Conservation (phyloP, 208 protist species). For the Blastocrithidia nonstop region DNA sequence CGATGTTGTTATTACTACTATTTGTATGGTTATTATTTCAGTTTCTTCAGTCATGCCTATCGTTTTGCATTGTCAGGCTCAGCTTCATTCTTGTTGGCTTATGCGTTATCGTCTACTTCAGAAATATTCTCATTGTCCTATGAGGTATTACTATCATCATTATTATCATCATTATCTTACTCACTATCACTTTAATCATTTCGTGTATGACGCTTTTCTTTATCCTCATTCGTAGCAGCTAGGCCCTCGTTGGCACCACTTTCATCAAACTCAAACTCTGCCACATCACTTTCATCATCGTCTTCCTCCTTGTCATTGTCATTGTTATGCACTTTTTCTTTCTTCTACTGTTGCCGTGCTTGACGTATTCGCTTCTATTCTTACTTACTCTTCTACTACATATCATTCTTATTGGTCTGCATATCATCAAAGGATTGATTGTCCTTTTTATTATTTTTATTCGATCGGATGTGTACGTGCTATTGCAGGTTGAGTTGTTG, state of each 20-base stretch:
- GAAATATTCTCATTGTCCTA: constrained; percentile 7
- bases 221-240: constrained; percentile 13
- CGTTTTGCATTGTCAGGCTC: constrained; percentile 2
- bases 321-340: constrained; percentile 38
- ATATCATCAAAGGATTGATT: too few relatives aligned
- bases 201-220: constrained; percentile 4
- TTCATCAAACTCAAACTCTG: too few relatives aligned
- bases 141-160: constrained; percentile 10
- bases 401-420: too few relatives aligned
- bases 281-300: too few relatives aligned
- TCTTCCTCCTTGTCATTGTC: constrained; percentile 19
- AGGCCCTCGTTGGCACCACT: too few relatives aligned
- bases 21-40: neutral
- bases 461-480: constrained; percentile 24
- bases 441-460: constrained; percentile 17
- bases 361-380: too few relatives aligned
- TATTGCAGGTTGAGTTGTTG: constrained; percentile 76
- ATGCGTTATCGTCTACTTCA: neutral
- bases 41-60: neutral
- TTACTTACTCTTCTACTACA: too few relatives aligned
- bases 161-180: constrained; percentile 7
- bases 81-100: constrained; percentile 8
- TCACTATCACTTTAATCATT: neutral
- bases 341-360: constrained; percentile 5
- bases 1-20: neutral